Evolutionary conservation across 768 basidiomycete genomes (phyloP).

Genomic region (Paxillus ammoniavirescens): DNA sequence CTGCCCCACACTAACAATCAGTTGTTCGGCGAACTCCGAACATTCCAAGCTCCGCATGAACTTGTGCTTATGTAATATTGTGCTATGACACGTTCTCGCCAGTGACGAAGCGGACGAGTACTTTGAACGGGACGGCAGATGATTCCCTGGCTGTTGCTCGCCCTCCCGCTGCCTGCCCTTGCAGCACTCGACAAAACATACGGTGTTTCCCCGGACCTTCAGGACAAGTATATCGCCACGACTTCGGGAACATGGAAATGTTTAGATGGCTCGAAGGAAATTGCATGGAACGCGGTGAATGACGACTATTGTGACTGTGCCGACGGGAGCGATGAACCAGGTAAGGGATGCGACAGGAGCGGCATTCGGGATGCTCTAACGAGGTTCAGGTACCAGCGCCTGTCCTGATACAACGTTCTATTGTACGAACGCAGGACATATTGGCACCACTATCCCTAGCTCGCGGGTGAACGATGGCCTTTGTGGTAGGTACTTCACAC

Average conservation of each 20-base stretch:
- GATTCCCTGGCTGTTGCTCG: conserved; percentile 49
- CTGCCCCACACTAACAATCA: background rate
- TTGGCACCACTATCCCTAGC: conserved; percentile 74
- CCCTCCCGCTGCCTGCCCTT: conserved; percentile 39
- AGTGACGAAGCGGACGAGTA: background rate
- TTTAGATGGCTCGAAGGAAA: conserved; percentile 75
- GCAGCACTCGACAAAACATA: conserved; percentile 47
- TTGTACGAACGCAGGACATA: conserved; percentile 86
- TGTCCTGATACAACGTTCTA: conserved; percentile 77
- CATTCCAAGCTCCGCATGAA: conserved; percentile 22
- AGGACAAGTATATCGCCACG: conserved; percentile 53
- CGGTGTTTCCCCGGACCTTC: conserved; percentile 56
- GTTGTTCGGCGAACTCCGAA: conserved; percentile 19
- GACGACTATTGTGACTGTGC: conserved; percentile 94
- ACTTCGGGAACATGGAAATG: conserved; percentile 68
- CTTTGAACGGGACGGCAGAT: conserved; percentile 26
- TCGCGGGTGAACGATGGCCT: conserved; percentile 90
- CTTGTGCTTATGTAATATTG: conserved; percentile 20
- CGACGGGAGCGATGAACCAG: conserved; percentile 96
- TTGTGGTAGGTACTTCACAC: conserved; percentile 64
- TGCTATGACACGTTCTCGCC: background rate
- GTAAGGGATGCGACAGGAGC: conserved; percentile 35
- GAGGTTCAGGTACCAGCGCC: conserved; percentile 71
- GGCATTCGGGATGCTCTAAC: conserved; percentile 8
- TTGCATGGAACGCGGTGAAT: conserved; percentile 81